phyloP scores from a whole-genome alignment of 305 asterid species.

The Plantago coronopus region DNA sequence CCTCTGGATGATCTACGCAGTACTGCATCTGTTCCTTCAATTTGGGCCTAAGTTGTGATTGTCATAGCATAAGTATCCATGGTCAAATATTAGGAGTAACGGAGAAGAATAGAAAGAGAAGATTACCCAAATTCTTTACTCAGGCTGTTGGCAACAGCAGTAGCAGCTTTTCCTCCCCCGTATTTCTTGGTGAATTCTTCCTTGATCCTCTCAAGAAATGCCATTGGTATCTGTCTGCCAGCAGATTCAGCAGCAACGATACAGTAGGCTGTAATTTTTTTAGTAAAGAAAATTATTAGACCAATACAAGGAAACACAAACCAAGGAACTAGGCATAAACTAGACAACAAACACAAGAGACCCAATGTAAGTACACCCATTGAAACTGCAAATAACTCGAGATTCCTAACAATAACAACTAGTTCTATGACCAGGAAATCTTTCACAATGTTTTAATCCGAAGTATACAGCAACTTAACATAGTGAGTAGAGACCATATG shows the following conservation, averaged over 20 bases:
- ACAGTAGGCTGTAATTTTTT: slow-evolving; percentile 54
- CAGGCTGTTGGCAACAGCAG: slow-evolving; percentile 74
- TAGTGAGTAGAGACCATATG: not conserved
- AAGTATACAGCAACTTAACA: not conserved
- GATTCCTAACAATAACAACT: slow-evolving; percentile 3
- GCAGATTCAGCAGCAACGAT: slow-evolving; percentile 83
- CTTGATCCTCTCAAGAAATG: slow-evolving; percentile 71
- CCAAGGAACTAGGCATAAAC: not conserved
- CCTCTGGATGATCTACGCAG: slow-evolving; percentile 84
- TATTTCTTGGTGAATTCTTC: slow-evolving; percentile 80
- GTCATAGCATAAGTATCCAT: not conserved
- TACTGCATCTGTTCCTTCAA: slow-evolving; percentile 89
- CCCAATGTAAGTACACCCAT: not conserved
- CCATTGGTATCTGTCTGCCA: slow-evolving; percentile 79
- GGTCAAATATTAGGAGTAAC: slow-evolving; percentile 10
- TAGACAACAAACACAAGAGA: slow-evolving; percentile 8
- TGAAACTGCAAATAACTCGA: not conserved
- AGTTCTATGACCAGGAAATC: not conserved
- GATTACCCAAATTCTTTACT: slow-evolving; percentile 75
- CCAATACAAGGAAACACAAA: slow-evolving; percentile 10
- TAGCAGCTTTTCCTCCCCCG: slow-evolving; percentile 84
- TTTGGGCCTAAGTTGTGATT: slow-evolving; percentile 45
- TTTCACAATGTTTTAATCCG: not conserved
- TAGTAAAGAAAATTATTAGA: slow-evolving; percentile 11
- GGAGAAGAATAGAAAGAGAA: slow-evolving; percentile 3